Conservation (phyloP, 129 eudicot genomes). For the Oenanthe sinensis region DNA sequence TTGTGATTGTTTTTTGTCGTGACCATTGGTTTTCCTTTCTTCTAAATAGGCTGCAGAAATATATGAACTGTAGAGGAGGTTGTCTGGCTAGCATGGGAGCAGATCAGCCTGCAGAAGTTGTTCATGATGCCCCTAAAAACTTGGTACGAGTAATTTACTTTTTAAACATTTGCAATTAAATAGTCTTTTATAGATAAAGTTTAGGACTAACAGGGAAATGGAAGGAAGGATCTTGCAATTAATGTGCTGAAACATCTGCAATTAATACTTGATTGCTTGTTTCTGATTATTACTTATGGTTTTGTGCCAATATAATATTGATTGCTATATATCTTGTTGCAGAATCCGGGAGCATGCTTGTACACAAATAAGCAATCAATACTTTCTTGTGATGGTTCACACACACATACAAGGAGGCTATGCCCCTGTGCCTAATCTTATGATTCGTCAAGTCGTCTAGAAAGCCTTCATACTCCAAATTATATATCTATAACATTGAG, state of each 20-base stretch:
- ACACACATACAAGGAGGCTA: slow-evolving; percentile 79
- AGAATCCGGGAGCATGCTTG: slow-evolving; percentile 83
- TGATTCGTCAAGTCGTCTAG: slow-evolving; percentile 9
- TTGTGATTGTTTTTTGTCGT: neutral
- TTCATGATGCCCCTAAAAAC: slow-evolving; percentile 80
- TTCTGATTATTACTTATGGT: too few species aligned
- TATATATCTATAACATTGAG: neutral
- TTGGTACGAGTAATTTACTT: slow-evolving; percentile 34
- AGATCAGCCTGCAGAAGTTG: slow-evolving; percentile 98
- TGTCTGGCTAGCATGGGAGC: slow-evolving; percentile 83
- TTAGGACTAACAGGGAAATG: neutral
- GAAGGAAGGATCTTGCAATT: neutral
- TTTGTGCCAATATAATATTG: neutral
- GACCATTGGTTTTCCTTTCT: neutral
- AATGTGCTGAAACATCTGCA: neutral
- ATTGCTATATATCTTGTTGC: slow-evolving; percentile 6
- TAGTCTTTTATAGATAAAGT: neutral
- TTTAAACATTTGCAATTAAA: too few species aligned
- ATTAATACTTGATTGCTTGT: neutral
- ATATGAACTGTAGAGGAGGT: slow-evolving; percentile 74
- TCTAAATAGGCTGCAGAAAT: slow-evolving; percentile 74
- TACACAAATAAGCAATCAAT: slow-evolving; percentile 39
- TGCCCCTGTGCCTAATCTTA: slow-evolving; percentile 70
- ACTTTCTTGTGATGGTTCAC: slow-evolving; percentile 72
- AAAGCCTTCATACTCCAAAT: neutral